Evolutionary conservation across 106 monocot species (phyloP), one percentile per base, ranked within the genome.

Genomic region (Acorus calamus): DNA sequence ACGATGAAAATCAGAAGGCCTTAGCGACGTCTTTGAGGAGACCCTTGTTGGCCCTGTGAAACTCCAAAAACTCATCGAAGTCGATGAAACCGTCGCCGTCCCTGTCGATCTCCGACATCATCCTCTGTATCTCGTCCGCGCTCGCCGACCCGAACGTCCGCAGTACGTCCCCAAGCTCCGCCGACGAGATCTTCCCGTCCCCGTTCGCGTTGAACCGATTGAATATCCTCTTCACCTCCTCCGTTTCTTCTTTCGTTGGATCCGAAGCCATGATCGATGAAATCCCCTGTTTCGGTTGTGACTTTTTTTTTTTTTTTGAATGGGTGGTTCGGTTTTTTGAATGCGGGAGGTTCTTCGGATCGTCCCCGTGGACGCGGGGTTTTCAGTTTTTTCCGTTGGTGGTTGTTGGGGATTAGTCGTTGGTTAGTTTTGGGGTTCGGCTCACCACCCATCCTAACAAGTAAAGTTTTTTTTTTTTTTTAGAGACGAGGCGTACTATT

Each of bases 11-110:
- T 55, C 14, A 82, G 71, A 89, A 81, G 74, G 82, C 77, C 79
- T 89, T 89, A 8, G 81, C 89, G 12, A 89, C 78, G 47, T 89
- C 84, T 78, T 81, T 84, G 81, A 89, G 81, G 79, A 89, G 81
- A 9, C 79, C 75, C 4, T 76, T 62, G 70, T 89, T 89, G 46
- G 81, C 81, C 6, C 59, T 64, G 76, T 71, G 82, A 69, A 89
- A 89, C 28, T 55, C 67, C 9, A 47, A 56, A 53, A 81, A 84
- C 77, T 89, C 89, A 2, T 12, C 46, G 65, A 76, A 84, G 59
- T 81, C 81, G 28, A 89, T 84, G 66, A 61, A 74, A 41, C 80
- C 84, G 42, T 89, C 84, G 12, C 84, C 81, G 53, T 89, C 89
- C 6, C 81, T 84, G 66, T 89, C 89, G 64, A 89, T 67, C 76